Percentiles rank a stretch among this genome's conserved stretches.
These are phyloP conservation scores for Suillus weaverae DNA, from an alignment of 768 basidiomycete species.

Conservation along the genomic window DNA sequence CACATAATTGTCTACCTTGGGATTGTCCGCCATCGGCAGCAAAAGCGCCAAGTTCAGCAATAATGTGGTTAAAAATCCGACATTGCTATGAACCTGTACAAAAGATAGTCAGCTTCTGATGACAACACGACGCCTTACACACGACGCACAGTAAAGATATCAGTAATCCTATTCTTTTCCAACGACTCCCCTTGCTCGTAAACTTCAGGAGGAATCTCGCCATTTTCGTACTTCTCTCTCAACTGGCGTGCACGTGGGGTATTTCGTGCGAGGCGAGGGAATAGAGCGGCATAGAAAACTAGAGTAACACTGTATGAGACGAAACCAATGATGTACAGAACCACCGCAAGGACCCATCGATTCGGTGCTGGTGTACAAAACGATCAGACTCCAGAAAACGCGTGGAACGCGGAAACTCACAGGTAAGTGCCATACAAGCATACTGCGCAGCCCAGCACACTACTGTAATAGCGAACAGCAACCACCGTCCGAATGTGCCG, in stretches of 20 bases:
- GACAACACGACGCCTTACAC: neutral
- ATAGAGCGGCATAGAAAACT: slow-evolving; percentile 77
- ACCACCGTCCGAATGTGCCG: slow-evolving; percentile 68
- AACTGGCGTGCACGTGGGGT: slow-evolving; percentile 61
- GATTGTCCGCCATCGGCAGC: slow-evolving; percentile 53
- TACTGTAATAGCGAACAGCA: slow-evolving; percentile 66
- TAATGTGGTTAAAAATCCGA: slow-evolving; percentile 68
- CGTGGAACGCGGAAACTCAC: slow-evolving; percentile 37
- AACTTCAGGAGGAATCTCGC: slow-evolving; percentile 57
- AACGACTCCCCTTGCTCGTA: slow-evolving; percentile 75
- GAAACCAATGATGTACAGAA: slow-evolving; percentile 75
- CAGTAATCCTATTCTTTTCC: slow-evolving; percentile 84
- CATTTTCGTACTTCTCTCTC: slow-evolving; percentile 54
- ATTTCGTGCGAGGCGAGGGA: slow-evolving; percentile 81
- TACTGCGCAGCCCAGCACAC: slow-evolving; percentile 84
- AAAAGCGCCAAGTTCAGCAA: slow-evolving; percentile 73
- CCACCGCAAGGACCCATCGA: slow-evolving; percentile 76
- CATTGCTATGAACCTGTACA: slow-evolving; percentile 67
- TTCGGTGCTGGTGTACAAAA: slow-evolving; percentile 47
- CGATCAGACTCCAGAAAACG: neutral
- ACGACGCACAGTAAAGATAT: slow-evolving; percentile 68
- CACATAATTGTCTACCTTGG: slow-evolving; percentile 72
- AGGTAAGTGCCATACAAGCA: slow-evolving; percentile 69
- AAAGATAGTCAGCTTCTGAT: neutral
- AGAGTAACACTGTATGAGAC: slow-evolving; percentile 77